Conservation (phyloP, 2,329 filamentous ascomycete species). For the Rhynchosporium agropyri region DNA sequence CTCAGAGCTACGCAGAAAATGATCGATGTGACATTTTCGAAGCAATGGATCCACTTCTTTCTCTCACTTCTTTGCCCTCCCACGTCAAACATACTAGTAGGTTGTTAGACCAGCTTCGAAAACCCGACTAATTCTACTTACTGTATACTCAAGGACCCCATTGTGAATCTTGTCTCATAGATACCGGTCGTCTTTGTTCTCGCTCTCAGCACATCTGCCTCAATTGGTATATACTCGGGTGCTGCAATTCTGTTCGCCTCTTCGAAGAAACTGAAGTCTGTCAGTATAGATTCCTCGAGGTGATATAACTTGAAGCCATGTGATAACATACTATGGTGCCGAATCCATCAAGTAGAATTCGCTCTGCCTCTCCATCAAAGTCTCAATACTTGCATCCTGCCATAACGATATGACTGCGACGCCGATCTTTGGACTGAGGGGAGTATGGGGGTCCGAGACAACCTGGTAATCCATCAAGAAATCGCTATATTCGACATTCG, state of each 20-base stretch:
- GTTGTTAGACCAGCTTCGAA: constrained; percentile 32
- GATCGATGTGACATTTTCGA: constrained; percentile 98
- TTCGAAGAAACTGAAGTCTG: constrained; percentile 79
- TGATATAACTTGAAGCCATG: background rate
- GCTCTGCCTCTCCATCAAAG: constrained; percentile 88
- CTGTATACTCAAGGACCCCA: constrained; percentile 99
- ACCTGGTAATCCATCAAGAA: constrained; percentile 87
- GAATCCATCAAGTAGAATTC: constrained; percentile 99
- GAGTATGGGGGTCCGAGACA: constrained; percentile 84
- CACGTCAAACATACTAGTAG: constrained; percentile 93
- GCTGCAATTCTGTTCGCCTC: constrained; percentile 84
- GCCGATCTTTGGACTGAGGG: constrained; percentile 79
- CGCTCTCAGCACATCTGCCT: constrained; percentile 92
- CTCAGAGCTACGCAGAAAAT: constrained; percentile 98
- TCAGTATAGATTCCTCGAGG: constrained; percentile 24
- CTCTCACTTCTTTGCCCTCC: constrained; percentile 95
- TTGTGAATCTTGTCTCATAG: constrained; percentile 97
- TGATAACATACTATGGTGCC: constrained; percentile 77
- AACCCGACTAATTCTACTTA: constrained; percentile 53
- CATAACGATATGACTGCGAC: constrained; percentile 84
- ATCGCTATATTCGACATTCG: constrained; percentile 73
- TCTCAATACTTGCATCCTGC: constrained; percentile 82
- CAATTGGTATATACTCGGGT: constrained; percentile 85
- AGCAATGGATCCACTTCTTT: constrained; percentile 99
- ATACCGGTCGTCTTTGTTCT: constrained; percentile 99